These are phyloP conservation scores for Penicillium sp. DNA, from an alignment of 2,329 filamentous ascomycete genomes.

Conservation along the genomic window DNA sequence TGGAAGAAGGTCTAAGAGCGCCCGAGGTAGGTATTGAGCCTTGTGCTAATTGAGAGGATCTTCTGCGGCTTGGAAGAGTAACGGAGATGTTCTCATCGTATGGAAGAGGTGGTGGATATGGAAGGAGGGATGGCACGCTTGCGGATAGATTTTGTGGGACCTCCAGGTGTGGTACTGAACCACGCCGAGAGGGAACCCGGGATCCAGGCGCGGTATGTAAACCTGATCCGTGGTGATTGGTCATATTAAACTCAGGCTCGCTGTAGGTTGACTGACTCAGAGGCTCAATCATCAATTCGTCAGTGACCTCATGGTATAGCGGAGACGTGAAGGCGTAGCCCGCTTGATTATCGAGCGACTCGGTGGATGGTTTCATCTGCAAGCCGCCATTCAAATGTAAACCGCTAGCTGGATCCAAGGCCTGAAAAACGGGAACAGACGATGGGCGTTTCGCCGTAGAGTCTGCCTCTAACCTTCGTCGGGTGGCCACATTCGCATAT, in stretches of 20 bases:
- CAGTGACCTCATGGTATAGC: slow-evolving; percentile 25
- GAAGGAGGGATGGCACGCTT: slow-evolving; percentile 29
- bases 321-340: slow-evolving; percentile 32
- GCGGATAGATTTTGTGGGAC: slow-evolving; percentile 26
- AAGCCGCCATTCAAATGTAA: slow-evolving; percentile 14
- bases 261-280: slow-evolving; percentile 35
- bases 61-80: slow-evolving; percentile 26
- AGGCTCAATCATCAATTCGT: slow-evolving; percentile 28
- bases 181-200: slow-evolving; percentile 25
- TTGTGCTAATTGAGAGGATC: slow-evolving; percentile 11
- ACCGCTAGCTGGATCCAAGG: slow-evolving; percentile 15
- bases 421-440: slow-evolving; percentile 20
- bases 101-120: slow-evolving; percentile 28
- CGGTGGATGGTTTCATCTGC: slow-evolving; percentile 33
- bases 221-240: slow-evolving; percentile 20
- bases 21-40: slow-evolving; percentile 13
- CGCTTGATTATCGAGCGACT: slow-evolving; percentile 30
- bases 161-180: slow-evolving; percentile 18
- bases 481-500: slow-evolving; percentile 37
- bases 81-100: slow-evolving; percentile 39
- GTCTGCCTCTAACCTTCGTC: slow-evolving; percentile 20
- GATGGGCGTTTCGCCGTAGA: slow-evolving; percentile 21
- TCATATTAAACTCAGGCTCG: slow-evolving; percentile 29
- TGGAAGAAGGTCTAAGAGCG: slow-evolving; percentile 7
- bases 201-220: slow-evolving; percentile 29